Evolutionary conservation across 2,329 filamentous ascomycete species (phyloP), one percentile per base, ranked within the genome.

Genomic region (Penicillium freii): DNA sequence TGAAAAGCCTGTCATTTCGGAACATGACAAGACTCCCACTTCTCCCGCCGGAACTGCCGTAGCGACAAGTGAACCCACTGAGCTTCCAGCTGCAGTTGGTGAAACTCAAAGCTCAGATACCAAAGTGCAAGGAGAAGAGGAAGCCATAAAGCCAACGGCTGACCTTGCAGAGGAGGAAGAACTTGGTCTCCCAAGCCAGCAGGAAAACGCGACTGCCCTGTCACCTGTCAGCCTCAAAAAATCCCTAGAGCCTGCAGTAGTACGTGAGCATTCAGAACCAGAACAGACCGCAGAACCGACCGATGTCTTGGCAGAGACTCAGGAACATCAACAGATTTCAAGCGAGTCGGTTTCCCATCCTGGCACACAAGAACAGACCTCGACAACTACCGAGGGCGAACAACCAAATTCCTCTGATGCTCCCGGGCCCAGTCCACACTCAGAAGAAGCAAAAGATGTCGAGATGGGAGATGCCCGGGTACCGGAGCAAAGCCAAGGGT

Each of bases 91-190:
- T 27, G 51, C 46, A 6, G 57, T 51, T 21, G 50, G 49, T 36
- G 57, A 60, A 23, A n/a, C 53, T 5, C 42, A 58, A 45, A 49
- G 33, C 29, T 27, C 55, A 21, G 46, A 62, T 39, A 31, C 47
- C 19, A 25, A 45, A 10, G 39, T 23, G 29, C 46, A 40, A 39
- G 44, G 27, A 11, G 21, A 40, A 19, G n/a, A 21, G 1, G n/a
- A 27, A 46, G 9, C 13, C 44, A 21, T 4, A 31, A 19, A 51
- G n/a, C 42, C 40, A 15, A 25, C 19, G 11, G 25, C 42, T 38
- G 51, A 64, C 3, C 15, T 42, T n/a, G 19, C 27, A 17, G 25
- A 46, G 47, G 48, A 23, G 19, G 46, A 58, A 23, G 58, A 61
- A 39, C 6, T 33, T n/a, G 47, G 54, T 11, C 11, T 46, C 9